These are phyloP conservation scores for Boletellus ananas DNA, from an alignment of 768 basidiomycete genomes.

Conservation along the genomic window DNA sequence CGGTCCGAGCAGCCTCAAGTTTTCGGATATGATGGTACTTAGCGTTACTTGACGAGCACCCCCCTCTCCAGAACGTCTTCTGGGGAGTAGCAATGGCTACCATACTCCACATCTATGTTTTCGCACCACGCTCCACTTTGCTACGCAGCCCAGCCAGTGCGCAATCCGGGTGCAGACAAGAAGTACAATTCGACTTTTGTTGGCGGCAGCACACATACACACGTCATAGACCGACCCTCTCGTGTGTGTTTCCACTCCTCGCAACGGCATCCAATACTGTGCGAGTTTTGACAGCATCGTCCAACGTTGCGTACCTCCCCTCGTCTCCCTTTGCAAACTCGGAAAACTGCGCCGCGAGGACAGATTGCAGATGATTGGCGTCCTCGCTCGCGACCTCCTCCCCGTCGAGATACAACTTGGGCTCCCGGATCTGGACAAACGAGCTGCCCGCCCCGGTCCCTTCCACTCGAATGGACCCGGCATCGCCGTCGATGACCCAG, in stretches of 20 bases:
- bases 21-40: too few species aligned
- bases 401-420: slow-evolving; percentile 7
- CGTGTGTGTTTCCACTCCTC: not conserved
- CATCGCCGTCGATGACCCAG: slow-evolving; percentile 10
- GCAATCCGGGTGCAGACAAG: too few species aligned
- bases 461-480: slow-evolving; percentile 8
- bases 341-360: slow-evolving; percentile 4
- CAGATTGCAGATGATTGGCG: not conserved
- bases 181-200: too few species aligned
- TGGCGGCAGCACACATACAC: too few species aligned
- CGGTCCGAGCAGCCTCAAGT: too few species aligned
- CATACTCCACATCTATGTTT: too few species aligned
- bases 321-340: slow-evolving; percentile 9
- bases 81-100: too few species aligned
- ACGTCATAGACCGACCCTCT: not conserved
- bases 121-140: too few species aligned
- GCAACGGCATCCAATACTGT: slow-evolving; percentile 1
- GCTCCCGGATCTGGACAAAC: slow-evolving; percentile 1
- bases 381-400: not conserved
- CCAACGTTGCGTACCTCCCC: slow-evolving; percentile 4
- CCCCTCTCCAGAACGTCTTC: too few species aligned
- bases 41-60: too few species aligned
- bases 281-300: slow-evolving; percentile 9
- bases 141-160: too few species aligned
- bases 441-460: not conserved